phyloP scores from a whole-genome alignment of 2,329 filamentous ascomycete genomes.

The Trichoderma arundinaceum region DNA sequence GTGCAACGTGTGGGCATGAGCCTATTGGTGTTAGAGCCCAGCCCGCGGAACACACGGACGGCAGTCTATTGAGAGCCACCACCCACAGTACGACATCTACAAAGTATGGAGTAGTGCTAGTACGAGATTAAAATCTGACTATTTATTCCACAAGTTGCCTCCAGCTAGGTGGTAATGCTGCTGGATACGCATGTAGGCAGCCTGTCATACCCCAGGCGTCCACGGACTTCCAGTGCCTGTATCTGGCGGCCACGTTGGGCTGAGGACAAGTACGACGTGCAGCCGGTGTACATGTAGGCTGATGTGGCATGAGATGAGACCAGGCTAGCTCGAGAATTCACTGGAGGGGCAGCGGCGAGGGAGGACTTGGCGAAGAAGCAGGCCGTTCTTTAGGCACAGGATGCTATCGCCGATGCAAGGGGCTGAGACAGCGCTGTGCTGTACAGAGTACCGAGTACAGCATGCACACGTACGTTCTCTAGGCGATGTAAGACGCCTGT shows the following conservation, averaged over 20 bases:
- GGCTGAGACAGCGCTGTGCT: constrained; percentile 1
- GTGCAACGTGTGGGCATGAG: not conserved
- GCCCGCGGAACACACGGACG: not conserved
- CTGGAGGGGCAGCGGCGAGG: not conserved
- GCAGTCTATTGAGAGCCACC: not conserved
- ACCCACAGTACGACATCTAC: not conserved
- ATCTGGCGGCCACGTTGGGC: not conserved
- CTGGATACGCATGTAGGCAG: not conserved
- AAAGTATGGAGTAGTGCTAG: not conserved
- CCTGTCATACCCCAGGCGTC: not conserved
- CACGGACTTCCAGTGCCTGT: no score
- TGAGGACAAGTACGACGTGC: constrained; percentile 2
- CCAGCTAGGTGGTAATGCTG: no score
- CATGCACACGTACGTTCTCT: not conserved
- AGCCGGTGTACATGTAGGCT: constrained; percentile 17
- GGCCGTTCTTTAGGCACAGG: not conserved
- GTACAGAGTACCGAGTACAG: not conserved
- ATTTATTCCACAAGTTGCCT: not conserved
- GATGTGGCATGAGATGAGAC: constrained; percentile 4
- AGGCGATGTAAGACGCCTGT: no score
- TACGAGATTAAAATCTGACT: not conserved
- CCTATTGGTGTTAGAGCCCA: not conserved
- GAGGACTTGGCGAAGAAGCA: not conserved
- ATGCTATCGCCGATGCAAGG: not conserved
- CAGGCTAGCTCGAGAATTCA: not conserved